Conservation (phyloP, 2,329 filamentous ascomycete genomes). For the Lachnellula hyalina region DNA sequence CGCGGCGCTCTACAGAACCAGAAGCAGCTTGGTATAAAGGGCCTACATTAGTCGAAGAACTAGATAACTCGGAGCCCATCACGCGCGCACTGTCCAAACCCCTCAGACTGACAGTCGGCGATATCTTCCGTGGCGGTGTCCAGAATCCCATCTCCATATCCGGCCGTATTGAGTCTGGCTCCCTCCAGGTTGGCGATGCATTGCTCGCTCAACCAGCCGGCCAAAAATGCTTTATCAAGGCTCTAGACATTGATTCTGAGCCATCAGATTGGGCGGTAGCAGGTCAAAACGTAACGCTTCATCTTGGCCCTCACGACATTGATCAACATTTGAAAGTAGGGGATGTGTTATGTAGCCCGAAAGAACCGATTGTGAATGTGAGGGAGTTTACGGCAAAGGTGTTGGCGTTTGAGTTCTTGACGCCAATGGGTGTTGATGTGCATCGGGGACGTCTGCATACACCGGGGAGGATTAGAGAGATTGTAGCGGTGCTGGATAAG, state of each 20-base stretch:
- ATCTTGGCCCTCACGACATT: conserved; percentile 73
- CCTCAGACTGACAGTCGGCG: conserved; percentile 78
- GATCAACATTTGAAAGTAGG: conserved; percentile 75
- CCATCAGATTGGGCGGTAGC: conserved; percentile 84
- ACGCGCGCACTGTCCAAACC: conserved; percentile 69
- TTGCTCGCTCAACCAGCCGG: conserved; percentile 75
- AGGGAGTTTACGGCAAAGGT: conserved; percentile 77
- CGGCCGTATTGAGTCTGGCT: conserved; percentile 80
- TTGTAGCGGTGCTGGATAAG: conserved; percentile 75
- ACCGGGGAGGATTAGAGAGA: conserved; percentile 64
- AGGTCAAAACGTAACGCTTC: conserved; percentile 81
- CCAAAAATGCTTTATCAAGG: conserved; percentile 76
- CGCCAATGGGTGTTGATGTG: conserved; percentile 85
- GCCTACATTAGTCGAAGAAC: conserved; percentile 71
- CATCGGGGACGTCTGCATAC: conserved; percentile 80
- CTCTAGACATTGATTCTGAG: conserved; percentile 69
- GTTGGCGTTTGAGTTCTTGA: conserved; percentile 81
- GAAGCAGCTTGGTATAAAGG: conserved; percentile 75
- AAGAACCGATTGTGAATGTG: conserved; percentile 62
- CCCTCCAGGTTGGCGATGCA: conserved; percentile 76
- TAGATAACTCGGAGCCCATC: conserved; percentile 76
- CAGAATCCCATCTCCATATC: conserved; percentile 80
- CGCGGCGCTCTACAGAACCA: conserved; percentile 48
- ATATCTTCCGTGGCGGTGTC: conserved; percentile 75
- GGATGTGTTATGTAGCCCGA: conserved; percentile 75